Conservation (phyloP, 2,329 filamentous ascomycete genomes). For the Trichoderma simmonsii region DNA sequence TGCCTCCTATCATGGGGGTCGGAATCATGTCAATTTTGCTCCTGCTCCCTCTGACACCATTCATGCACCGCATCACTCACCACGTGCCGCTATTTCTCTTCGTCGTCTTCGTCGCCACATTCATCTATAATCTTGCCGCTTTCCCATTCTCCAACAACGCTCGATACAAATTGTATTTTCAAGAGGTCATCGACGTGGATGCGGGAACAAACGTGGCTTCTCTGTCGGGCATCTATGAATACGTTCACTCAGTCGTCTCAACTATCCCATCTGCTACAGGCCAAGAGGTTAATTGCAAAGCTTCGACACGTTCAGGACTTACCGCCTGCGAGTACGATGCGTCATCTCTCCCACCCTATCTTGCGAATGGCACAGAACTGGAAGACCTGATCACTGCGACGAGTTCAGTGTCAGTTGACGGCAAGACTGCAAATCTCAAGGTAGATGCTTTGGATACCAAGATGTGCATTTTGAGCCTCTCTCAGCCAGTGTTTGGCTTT, state of each 20-base stretch:
- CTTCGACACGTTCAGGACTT: conserved; percentile 41
- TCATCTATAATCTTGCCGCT: conserved; percentile 80
- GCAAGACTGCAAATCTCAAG: conserved; percentile 57
- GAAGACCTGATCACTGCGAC: conserved; percentile 61
- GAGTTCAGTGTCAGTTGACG: conserved; percentile 31
- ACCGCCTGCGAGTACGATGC: conserved; percentile 70
- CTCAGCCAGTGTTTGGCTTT: conserved; percentile 63
- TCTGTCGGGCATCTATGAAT: conserved; percentile 65
- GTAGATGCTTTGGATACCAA: conserved; percentile 74
- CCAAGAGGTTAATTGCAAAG: conserved; percentile 54
- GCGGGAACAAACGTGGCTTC: conserved; percentile 66
- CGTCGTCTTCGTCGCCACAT: conserved; percentile 66
- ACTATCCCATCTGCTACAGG: conserved; percentile 69
- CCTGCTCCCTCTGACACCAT: conserved; percentile 74
- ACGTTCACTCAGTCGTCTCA: conserved; percentile 62
- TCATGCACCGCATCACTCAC: conserved; percentile 80
- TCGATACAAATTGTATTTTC: conserved; percentile 83
- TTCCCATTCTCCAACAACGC: conserved; percentile 83
- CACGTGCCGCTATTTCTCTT: conserved; percentile 78
- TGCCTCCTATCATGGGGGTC: conserved; percentile 69
- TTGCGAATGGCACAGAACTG: conserved; percentile 48
- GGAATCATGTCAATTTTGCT: conserved; percentile 67
- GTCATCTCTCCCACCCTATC: conserved; percentile 55
- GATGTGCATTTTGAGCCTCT: conserved; percentile 71
- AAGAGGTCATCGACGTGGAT: conserved; percentile 76